Base-by-base conservation (phyloP, 2,329 filamentous ascomycete genomes). In the Juglanconis juglandina region DNA sequence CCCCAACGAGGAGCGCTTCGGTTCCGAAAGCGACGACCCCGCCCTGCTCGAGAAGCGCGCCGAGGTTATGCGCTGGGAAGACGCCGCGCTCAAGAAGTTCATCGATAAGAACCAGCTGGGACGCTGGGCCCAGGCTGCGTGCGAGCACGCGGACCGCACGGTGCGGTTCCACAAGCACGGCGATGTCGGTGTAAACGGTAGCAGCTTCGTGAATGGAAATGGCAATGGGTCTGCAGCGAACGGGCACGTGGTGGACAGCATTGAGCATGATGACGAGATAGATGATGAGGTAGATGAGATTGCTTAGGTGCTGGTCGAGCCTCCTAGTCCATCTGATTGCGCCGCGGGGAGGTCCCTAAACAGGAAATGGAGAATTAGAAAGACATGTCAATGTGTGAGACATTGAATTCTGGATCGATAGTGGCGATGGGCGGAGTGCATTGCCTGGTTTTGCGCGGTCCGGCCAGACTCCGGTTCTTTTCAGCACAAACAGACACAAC, bases 31-130 rank as follows among this genome's bases (percentile, higher is more conserved):
- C 48, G 81, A 87, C 68, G 84, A 88, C 61, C 82, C 87, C 47
- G 82, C 85, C 48, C 82, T 90, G 67, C 82, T 86, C 61, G 80
- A 85, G 60, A 87, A 86, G 60, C 82, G 96, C 61, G 76, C 88
- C 34, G 83, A 87, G 33, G 90, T 91, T 60, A 89, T 95, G 76
- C 79, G 84, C 60, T 80, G 81, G 60, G 92, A 96, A 74, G 89
- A 94, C 69, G 80, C 82, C 62, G 70, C 83, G 10, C 78, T 97
- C 44, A 76, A 79, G 55, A 79, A 81, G 54, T 86, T 86, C 69
- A 79, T 95, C 24, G 83, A 89, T 59, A 87, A 87, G 71, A 81
- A 86, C 61, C 81, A 87, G 42, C 80, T 96, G 10, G 84, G 86
- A 6, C 81, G 88, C 59, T 96, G 93, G 90, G 73, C 78, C 17